Base-by-base conservation (phyloP, 352 stramenopile species). In the Phytopythium kandeliae region DNA sequence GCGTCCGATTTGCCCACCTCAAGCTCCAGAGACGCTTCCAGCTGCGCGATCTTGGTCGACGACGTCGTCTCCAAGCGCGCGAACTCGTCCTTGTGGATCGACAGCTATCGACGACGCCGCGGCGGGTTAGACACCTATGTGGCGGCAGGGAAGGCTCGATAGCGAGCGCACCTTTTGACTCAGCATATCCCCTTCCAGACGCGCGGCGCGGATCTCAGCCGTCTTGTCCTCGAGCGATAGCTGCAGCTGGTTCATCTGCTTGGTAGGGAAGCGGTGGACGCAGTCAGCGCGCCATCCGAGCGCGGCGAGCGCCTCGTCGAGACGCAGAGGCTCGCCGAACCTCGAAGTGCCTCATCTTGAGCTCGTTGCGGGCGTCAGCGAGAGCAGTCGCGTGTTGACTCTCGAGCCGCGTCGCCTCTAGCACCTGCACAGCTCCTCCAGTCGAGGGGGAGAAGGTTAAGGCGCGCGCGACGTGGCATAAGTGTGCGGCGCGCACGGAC, bases 331-430 rank as follows among this genome's bases (percentile, higher is more conserved):
- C 17, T 10, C 11, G 10, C 10, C 9, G n/a, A 35, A 78, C 74
- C 70, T 92, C 81, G 54, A 89, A 92, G 49, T 86, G 74, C 52
- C 74, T 78, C 71, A 92, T 89, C 55, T 89, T 92, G 28, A 92
- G 54, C 25, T 92, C 75, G 43, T 78, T 87, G 26, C 75, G 74
- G 0, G 69, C 35, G 6, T 60, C 56, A 34, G 81, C 67, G 11
- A 88, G 48, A 16, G 68, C 50, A 4, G 71, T 82, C 15, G 68
- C 68, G 51, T 86, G 75, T 11, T 56, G 48, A 48, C 69, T 82
- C 25, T 89, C 81, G 54, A 68, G 55, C 5, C 75, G 65, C 19
- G 71, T 86, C 16, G 60, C 45, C 58, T 86, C 76, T 3, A 87
- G 59, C 4, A 80, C 56, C 73, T 85, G 24, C 9, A 44, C 16